Base-by-base conservation (phyloP, 2,329 filamentous ascomycete species). In the Alternaria burnsii region DNA sequence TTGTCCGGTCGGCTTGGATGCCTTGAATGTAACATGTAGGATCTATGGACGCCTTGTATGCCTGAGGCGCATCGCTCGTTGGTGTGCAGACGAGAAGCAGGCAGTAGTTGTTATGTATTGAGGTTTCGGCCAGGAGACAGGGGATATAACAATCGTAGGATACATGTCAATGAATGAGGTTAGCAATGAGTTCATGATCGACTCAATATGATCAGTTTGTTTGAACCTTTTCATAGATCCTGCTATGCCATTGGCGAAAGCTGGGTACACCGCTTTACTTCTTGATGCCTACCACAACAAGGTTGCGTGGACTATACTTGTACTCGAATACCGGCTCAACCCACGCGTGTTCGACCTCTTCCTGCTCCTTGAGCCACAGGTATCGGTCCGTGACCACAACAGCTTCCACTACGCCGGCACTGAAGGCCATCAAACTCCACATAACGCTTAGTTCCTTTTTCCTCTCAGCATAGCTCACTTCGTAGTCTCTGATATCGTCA, bases 371-470 rank as follows among this genome's bases (percentile, higher is more conserved):
- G 68, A 99, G 82, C 80, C 90, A 99, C 63, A 91, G 82, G 91
- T 93, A 99, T 46, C 95, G 86, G 82, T 99, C 95, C 46, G 90
- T 88, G 52, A 97, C 93, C 71, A 99, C 94, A 60, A 96, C 82
- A 32, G 93, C 92, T 82, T 99, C 95, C 3, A 96, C 89, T 4
- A 97, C 90, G 20, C 88, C 88, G 3, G 94, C 94, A 76, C 93
- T 96, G 72, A 97, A 97, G 1, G 95, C 94, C 94, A 99, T 99
- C 71, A 99, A 78, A 68, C 88, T 93, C 95, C 95, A 99, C 60
- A 96, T 87, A 8, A 96, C 86, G 72, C 91, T 93, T 40, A 99
- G 81, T 73, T 97, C 91, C 70, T 93, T 91, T 81, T 91, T 92
- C 55, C 90, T 84, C 40, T 84, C 83, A n/a, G 47, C 42, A 78